Evolutionary conservation across 2,329 filamentous ascomycete species (phyloP).

Genomic region (Decorospora gaudefroyi): DNA sequence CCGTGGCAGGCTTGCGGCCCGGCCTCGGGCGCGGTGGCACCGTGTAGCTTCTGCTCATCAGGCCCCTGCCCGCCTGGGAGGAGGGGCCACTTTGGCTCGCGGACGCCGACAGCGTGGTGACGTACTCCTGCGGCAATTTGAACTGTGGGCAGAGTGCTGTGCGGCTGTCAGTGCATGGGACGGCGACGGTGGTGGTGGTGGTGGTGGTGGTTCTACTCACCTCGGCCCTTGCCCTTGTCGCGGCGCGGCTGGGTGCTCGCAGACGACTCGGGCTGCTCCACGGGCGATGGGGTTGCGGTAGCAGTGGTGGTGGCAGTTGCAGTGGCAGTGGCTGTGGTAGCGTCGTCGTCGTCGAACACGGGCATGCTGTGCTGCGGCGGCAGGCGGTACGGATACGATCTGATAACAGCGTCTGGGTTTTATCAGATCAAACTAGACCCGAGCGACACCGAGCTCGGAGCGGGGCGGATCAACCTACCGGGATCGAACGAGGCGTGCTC

Average conservation of each 20-base stretch:
- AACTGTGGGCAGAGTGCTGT: conserved; percentile 17
- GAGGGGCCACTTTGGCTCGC: conserved; percentile 30
- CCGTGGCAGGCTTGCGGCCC: conserved; percentile 89
- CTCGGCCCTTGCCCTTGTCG: conserved; percentile 20
- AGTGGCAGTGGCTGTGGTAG: conserved; percentile 17
- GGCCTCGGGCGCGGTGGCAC: conserved; percentile 61
- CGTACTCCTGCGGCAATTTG: conserved; percentile 10
- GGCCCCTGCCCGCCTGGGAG: conserved; percentile 44
- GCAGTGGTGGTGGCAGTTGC: conserved; percentile 18
- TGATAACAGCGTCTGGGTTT: conserved; percentile 21
- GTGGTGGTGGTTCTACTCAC: conserved; percentile 18
- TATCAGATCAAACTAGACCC: conserved; percentile 36
- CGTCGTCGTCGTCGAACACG: conserved; percentile 28
- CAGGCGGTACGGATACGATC: conserved; percentile 24
- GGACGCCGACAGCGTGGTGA: conserved; percentile 37
- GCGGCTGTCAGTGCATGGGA: conserved; percentile 21
- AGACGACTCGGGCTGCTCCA: conserved; percentile 5
- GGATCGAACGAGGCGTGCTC: too few species aligned
- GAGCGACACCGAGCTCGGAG: conserved; percentile 26
- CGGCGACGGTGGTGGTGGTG: conserved; percentile 1
- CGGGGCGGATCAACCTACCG: conserved; percentile 13
- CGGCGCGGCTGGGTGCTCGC: conserved; percentile 22
- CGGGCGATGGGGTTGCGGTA: conserved; percentile 21
- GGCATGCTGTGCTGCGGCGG: conserved; percentile 12
- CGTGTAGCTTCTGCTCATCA: conserved; percentile 45